phyloP scores from a whole-genome alignment of 257 asterid species.

The Fraxinus excelsior region DNA sequence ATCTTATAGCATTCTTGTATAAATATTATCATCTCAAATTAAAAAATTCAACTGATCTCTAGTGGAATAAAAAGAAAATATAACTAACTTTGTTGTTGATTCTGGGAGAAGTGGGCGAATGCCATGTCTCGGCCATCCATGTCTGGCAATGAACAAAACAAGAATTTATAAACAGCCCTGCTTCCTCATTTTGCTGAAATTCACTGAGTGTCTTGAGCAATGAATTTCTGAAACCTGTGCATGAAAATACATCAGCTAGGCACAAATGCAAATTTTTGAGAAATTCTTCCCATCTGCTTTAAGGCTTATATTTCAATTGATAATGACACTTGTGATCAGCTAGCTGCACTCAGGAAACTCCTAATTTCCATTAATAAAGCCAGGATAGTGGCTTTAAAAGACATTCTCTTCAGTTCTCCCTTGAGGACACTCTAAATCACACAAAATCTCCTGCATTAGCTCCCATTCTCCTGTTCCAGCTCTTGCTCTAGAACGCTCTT shows the following conservation, averaged over 20 bases:
- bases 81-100: conserved; percentile 68
- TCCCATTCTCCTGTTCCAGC: background rate
- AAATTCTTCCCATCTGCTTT: background rate
- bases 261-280: background rate
- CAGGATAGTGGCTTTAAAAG: background rate
- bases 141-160: conserved; percentile 91
- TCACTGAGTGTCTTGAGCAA: conserved; percentile 54
- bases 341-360: background rate
- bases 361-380: background rate
- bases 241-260: conserved; percentile 22
- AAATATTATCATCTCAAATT: background rate
- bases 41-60: background rate
- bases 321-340: background rate
- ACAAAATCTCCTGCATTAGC: background rate
- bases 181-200: conserved; percentile 52
- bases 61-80: background rate
- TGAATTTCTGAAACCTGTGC: conserved; percentile 73
- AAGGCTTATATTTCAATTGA: background rate
- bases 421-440: background rate
- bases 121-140: conserved; percentile 83
- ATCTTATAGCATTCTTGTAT: background rate
- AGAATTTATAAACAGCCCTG: conserved; percentile 79
- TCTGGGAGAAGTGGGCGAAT: conserved; percentile 84
- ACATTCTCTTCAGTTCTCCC: background rate
- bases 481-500: background rate